Percentiles rank a stretch among this genome's conserved stretches.
Conservation (phyloP, 257 asterid species). For the Knoxia roxburghii region DNA sequence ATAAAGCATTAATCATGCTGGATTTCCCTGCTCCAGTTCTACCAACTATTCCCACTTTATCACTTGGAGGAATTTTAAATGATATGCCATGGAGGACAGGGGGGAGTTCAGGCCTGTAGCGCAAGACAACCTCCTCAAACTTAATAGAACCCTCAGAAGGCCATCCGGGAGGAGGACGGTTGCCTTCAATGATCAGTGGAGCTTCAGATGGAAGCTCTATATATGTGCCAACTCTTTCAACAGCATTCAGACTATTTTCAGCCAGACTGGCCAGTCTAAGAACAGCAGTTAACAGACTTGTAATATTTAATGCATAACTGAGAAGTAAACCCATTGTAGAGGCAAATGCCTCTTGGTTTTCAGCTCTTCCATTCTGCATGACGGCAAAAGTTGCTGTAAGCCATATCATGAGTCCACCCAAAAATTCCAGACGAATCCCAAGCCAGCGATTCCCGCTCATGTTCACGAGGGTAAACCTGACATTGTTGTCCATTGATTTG, state of each 20-base stretch:
- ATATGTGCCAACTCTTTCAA: constrained; percentile 88
- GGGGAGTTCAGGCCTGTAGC: constrained; percentile 96
- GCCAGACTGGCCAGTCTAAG: constrained; percentile 89
- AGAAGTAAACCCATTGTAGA: constrained; percentile 98
- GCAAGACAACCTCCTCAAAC: constrained; percentile 71
- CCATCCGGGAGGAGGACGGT: constrained; percentile 97
- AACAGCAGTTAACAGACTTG: constrained; percentile 71
- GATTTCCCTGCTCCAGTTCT: constrained; percentile 99
- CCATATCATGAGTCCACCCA: constrained; percentile 98
- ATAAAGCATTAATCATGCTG: constrained; percentile 94
- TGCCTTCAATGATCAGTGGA: constrained; percentile 52
- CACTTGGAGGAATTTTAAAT: constrained; percentile 71
- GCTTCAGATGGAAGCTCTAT: constrained; percentile 86
- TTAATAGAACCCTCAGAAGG: constrained; percentile 78
- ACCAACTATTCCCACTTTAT: constrained; percentile 94
- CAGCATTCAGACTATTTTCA: constrained; percentile 89
- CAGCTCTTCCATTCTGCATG: constrained; percentile 81
- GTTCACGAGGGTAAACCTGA: constrained; percentile 79
- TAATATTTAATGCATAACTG: constrained; percentile 80
- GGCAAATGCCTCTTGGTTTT: constrained; percentile 81
- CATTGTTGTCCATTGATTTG: constrained; percentile 81
- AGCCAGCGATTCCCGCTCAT: constrained; percentile 99
- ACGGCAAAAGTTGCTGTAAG: constrained; percentile 95
- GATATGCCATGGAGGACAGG: constrained; percentile 91
- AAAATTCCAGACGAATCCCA: constrained; percentile 78